phyloP scores from a whole-genome alignment of 495 filamentous ascomycete genomes.

The Massariosphaeria phaeospora region DNA sequence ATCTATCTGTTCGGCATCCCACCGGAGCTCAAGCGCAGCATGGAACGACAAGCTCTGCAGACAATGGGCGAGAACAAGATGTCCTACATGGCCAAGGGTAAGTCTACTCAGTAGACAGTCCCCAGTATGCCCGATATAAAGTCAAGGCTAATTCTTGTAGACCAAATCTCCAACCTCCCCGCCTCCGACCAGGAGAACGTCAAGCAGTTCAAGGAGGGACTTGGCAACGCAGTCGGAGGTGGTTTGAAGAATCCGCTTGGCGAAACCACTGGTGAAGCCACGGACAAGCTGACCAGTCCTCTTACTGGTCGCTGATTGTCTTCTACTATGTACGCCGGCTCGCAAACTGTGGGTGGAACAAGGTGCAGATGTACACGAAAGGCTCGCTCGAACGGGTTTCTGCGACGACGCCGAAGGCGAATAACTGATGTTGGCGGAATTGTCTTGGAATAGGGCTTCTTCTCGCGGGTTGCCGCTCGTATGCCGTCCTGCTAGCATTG shows the following conservation, averaged over 20 bases:
- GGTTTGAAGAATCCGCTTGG: constrained; percentile 40
- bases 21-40: constrained; percentile 38
- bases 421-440: neutral
- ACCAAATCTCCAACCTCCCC: constrained; percentile 40
- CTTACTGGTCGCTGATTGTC: constrained; percentile 31
- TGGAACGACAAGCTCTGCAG: constrained; percentile 48
- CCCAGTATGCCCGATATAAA: neutral
- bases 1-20: constrained; percentile 42
- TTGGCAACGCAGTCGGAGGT: constrained; percentile 38
- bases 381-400: constrained; percentile 8
- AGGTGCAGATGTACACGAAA: neutral
- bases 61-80: constrained; percentile 53
- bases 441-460: neutral
- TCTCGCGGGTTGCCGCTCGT: neutral
- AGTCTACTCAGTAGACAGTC: too few relatives aligned
- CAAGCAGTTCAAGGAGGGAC: constrained; percentile 38
- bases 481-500: too few relatives aligned
- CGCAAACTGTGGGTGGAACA: constrained; percentile 12
- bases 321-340: neutral
- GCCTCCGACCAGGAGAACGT: constrained; percentile 40
- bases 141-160: constrained; percentile 18
- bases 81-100: constrained; percentile 40
- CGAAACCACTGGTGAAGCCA: constrained; percentile 35
- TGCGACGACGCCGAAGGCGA: neutral
- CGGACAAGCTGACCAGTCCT: constrained; percentile 33